phyloP scores from a whole-genome alignment of 306 rosid genomes.

The Cicer pinnatifidum region DNA sequence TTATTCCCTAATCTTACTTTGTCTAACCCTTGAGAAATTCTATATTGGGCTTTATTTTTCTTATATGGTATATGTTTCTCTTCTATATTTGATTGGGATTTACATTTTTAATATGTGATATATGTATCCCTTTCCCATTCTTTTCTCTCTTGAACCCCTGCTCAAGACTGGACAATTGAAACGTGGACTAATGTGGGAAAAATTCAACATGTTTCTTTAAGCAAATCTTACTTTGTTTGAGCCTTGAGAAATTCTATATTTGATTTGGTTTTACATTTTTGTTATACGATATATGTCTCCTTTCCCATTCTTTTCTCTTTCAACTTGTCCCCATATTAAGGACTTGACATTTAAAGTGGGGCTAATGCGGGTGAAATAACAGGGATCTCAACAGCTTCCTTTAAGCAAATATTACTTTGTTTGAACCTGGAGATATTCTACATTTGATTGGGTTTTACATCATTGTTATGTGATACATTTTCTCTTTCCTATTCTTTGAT shows the following conservation, averaged over 20 bases:
- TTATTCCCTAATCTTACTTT: background rate
- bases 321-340: background rate
- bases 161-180: background rate
- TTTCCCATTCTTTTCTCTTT: background rate
- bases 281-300: background rate
- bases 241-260: background rate
- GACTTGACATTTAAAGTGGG: background rate
- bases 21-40: background rate
- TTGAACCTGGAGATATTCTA: conserved; percentile 22
- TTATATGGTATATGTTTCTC: too few species aligned
- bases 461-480: background rate
- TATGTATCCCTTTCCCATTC: background rate
- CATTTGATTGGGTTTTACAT: conserved; percentile 29
- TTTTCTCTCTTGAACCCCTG: too few species aligned
- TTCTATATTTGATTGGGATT: background rate
- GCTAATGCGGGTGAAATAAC: background rate
- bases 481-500: conserved; percentile 29
- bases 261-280: background rate
- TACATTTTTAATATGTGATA: background rate
- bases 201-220: background rate
- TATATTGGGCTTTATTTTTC: too few species aligned
- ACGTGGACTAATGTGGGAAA: background rate
- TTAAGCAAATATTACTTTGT: conserved; percentile 19
- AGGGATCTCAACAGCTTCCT: background rate
- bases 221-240: background rate